Evolutionary conservation across 2,329 filamentous ascomycete species (phyloP), one percentile per base, ranked within the genome.

Genomic region (Diaporthe vexans): DNA sequence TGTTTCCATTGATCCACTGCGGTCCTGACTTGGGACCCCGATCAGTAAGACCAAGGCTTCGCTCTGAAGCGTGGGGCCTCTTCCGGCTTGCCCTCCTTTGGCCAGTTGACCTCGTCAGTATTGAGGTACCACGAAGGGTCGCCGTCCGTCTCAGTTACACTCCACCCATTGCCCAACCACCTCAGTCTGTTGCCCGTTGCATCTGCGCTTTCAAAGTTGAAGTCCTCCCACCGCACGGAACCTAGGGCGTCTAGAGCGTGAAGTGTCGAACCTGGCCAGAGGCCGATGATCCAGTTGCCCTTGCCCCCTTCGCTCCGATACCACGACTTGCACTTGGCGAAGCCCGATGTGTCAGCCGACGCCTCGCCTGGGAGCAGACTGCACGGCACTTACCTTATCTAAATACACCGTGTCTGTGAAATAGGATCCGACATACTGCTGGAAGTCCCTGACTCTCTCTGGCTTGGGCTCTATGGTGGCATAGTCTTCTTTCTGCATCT

Each of bases 331-430:
- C 88, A 90, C 13, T 68, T 46, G 17, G 40, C 26, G 40, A n/a
- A 40, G 29, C 24, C 9, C n/a, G 2, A 24, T 7, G 13, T 24
- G 19, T 63, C 29, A 63, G 59, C 59, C 6, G 29, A 29, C 40
- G 26, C 40, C 43, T 29, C 59, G 29, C 58, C 5, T 15, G n/a
- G n/a, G 21, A 65, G 13, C 21, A 21, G 5, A 24, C 7, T 35
- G 13, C 40, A 21, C 26, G 29, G 24, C 48, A 51, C 43, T 65
- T 35, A 51, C 61, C 11, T 81, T 79, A 54, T 86, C 86, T 8
- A 82, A 80, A 78, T 87, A 89, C 2, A 89, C 86, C 0, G 86
- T 88, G 7, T 82, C 78, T 76, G 84, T 82, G 78, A 89, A 87
- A 77, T 89, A 87, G 68, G 84, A 83, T 54, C 85, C 82, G 46